A percentile compares a stretch with the other conserved stretches of the same genome.
phyloP scores from a whole-genome alignment of 2,329 filamentous ascomycete species.

The Helotiales sp. region DNA sequence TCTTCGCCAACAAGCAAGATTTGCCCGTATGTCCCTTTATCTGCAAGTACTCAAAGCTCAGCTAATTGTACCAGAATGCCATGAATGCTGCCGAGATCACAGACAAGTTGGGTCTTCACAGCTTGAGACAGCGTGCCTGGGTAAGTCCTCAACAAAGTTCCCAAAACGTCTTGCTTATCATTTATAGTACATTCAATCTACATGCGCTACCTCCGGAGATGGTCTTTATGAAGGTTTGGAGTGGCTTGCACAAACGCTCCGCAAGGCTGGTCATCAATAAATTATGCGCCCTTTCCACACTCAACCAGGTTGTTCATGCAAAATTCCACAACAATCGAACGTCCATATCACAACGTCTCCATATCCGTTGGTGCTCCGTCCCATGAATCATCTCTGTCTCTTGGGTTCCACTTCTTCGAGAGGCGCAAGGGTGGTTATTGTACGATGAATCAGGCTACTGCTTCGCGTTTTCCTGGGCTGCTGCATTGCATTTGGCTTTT shows the following conservation, averaged over 20 bases:
- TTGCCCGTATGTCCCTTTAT: constrained; percentile 69
- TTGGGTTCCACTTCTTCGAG: constrained; percentile 36
- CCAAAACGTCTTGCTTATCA: constrained; percentile 14
- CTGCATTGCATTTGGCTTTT: constrained; percentile 31
- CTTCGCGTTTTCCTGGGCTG: constrained; percentile 31
- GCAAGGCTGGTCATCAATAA: constrained; percentile 70
- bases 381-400: constrained; percentile 35
- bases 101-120: constrained; percentile 99
- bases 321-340: constrained; percentile 32
- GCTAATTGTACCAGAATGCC: constrained; percentile 70
- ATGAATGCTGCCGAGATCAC: constrained; percentile 99
- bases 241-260: constrained; percentile 82
- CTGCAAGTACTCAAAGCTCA: constrained; percentile 7
- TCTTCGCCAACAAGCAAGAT: constrained; percentile 99
- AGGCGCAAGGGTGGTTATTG: constrained; percentile 38
- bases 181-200: constrained; percentile 94
- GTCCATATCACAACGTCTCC: constrained; percentile 33
- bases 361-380: constrained; percentile 33
- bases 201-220: constrained; percentile 97
- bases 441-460: constrained; percentile 35
- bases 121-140: constrained; percentile 97
- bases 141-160: constrained; percentile 58
- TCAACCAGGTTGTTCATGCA: constrained; percentile 29
- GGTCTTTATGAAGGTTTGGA: constrained; percentile 99
- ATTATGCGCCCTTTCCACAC: constrained; percentile 28